phyloP scores from a whole-genome alignment of 1,139 yeast genomes.

The Saccharomyces hybrid region DNA sequence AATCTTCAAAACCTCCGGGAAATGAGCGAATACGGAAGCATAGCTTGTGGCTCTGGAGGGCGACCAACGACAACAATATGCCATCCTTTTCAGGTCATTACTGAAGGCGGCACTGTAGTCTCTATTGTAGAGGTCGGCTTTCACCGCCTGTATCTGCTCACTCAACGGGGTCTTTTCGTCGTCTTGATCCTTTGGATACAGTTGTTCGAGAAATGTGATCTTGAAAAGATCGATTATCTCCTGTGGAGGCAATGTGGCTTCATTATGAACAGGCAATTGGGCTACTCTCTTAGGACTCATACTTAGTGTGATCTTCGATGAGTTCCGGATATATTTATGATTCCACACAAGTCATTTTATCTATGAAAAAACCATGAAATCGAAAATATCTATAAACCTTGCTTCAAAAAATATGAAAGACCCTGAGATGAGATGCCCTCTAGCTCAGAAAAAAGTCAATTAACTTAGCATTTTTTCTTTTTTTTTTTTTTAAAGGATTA shows the following conservation, averaged over 20 bases:
- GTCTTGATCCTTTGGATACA: constrained; percentile 28
- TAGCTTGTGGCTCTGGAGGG: constrained; percentile 76
- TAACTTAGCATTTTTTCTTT: not conserved
- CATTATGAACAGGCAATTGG: constrained; percentile 21
- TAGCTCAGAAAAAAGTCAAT: not conserved
- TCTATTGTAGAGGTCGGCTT: constrained; percentile 59
- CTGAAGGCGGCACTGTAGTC: constrained; percentile 66
- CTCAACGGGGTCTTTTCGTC: constrained; percentile 32
- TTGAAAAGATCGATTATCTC: constrained; percentile 46
- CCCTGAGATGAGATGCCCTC: not conserved
- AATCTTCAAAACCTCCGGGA: constrained; percentile 38
- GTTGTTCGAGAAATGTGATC: constrained; percentile 39
- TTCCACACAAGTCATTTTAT: too few relatives aligned
- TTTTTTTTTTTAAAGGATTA: not conserved
- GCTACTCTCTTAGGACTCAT: not conserved
- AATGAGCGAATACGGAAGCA: constrained; percentile 51
- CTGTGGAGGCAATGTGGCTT: constrained; percentile 30
- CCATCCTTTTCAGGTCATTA: constrained; percentile 54
- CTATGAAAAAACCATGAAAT: too few relatives aligned
- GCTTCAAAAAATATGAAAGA: not conserved
- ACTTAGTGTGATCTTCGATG: not conserved
- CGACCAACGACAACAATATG: constrained; percentile 80
- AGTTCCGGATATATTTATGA: not conserved
- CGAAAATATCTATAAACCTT: not conserved
- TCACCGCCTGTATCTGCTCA: constrained; percentile 56